These are phyloP conservation scores for Teratosphaeria zuluensis DNA, from an alignment of 2,329 filamentous ascomycete species.

Conservation along the genomic window DNA sequence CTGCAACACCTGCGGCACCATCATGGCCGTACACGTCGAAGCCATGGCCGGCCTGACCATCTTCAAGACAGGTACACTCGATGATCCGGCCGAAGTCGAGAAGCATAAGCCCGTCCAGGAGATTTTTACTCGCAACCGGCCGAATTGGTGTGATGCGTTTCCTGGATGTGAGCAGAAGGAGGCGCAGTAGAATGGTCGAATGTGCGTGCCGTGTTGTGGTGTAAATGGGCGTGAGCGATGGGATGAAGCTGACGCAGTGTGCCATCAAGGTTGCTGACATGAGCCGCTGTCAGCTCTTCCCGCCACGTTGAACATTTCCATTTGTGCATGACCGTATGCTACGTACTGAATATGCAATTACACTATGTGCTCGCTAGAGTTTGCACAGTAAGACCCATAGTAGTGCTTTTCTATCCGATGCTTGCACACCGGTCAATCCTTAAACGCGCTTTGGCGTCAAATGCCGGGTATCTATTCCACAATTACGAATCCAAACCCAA, in stretches of 20 bases:
- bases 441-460: not conserved
- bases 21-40: conserved; percentile 19
- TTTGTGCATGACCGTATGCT: not conserved
- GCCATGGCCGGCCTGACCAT: conserved; percentile 17
- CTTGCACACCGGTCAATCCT: not conserved
- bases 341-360: not conserved
- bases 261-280: not conserved
- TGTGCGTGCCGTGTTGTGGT: too few species aligned
- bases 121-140: conserved; percentile 23
- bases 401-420: not conserved
- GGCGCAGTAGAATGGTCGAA: not conserved
- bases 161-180: conserved; percentile 18
- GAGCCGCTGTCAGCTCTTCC: not conserved
- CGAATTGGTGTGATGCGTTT: conserved; percentile 18
- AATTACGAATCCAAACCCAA: not conserved
- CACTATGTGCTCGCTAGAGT: not conserved
- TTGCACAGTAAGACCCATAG: not conserved
- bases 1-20: conserved; percentile 20
- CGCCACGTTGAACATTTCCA: too few species aligned
- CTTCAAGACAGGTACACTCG: conserved; percentile 25
- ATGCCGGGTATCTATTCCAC: not conserved
- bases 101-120: conserved; percentile 16
- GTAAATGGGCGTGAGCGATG: not conserved
- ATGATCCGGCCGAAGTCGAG: conserved; percentile 14
- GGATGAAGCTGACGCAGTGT: not conserved